These are phyloP conservation scores for Fusarium sp. DNA, from an alignment of 2,329 filamentous ascomycete species.

Conservation along the genomic window DNA sequence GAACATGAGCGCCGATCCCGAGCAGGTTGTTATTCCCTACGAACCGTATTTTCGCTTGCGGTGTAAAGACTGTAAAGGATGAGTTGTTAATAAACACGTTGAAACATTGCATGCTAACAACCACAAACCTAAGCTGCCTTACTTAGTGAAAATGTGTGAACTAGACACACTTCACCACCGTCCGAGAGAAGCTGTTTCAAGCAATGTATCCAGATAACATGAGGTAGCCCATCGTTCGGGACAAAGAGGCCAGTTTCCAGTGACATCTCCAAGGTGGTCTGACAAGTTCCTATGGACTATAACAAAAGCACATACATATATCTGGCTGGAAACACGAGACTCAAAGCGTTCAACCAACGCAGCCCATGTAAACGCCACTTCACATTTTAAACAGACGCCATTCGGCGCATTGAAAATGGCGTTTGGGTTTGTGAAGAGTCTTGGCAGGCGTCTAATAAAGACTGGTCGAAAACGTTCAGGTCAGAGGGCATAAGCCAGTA, in stretches of 20 bases:
- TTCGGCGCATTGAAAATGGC: constrained; percentile 81
- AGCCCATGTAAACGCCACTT: constrained; percentile 83
- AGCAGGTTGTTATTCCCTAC: background rate
- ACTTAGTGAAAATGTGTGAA: constrained; percentile 84
- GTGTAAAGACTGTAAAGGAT: constrained; percentile 14
- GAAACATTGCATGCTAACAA: background rate
- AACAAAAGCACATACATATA: constrained; percentile 67
- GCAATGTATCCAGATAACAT: constrained; percentile 91
- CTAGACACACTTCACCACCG: constrained; percentile 82
- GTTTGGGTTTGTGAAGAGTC: constrained; percentile 76
- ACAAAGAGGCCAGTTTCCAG: constrained; percentile 79
- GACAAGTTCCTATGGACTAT: constrained; percentile 68
- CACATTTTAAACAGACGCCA: constrained; percentile 78
- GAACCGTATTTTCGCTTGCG: constrained; percentile 9
- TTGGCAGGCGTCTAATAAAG: constrained; percentile 84
- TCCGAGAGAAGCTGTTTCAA: constrained; percentile 83
- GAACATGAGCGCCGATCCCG: background rate
- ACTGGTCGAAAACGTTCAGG: constrained; percentile 89
- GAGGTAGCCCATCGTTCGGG: constrained; percentile 86
- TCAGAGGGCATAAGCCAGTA: constrained; percentile 69
- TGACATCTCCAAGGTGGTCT: constrained; percentile 35
- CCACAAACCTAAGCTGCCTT: constrained; percentile 56
- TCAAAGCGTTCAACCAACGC: constrained; percentile 87
- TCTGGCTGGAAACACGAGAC: constrained; percentile 76
- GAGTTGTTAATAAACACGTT: background rate